Evolutionary conservation across 305 asterid genomes (phyloP), one percentile per base, ranked within the genome.

Genomic region (Striga hermonthica): DNA sequence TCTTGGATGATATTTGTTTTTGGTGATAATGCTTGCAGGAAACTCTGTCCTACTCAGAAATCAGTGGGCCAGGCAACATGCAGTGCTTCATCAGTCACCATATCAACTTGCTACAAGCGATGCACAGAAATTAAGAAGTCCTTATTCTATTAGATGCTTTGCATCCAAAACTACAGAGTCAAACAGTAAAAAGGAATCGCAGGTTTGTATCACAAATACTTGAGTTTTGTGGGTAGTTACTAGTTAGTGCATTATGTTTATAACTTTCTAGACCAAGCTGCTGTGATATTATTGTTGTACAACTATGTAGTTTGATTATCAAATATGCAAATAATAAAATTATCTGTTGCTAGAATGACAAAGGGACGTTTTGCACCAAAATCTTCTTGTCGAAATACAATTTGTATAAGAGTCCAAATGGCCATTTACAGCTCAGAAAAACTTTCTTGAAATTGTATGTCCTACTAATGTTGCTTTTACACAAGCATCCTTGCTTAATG

Each of bases 81-180:
- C 78, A n/a, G 57, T 75, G 68, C 56, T 68, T 62, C 50, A 66
- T 72, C 75, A 16, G 74, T 71, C 87, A 52, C 71, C 72, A 43
- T 72, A 79, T 69, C 90, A 76, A 70, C 83, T 74, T 67, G 79
- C 78, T 69, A 50, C 54, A 39, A 78, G 70, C 38, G 37, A 55
- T 40, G 72, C 75, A 49, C 61, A 63, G 68, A 70, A 70, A 70
- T 62, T 77, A 61, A 52, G 72, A 59, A 53, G 50, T 43, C 48
- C 81, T 72, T 58, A 67, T 80, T 81, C 76, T 60, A 74, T 76
- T 62, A 84, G 95, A 80, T 70, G 79, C 66, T 81, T 90, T 76
- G 76, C 96, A 57, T 80, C 93, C 69, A 80, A 78, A 73, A 35
- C 84, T 54, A 70, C 97, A 6, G 83, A 80, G 54, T 77, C 97